Percentiles rank a stretch among this genome's conserved stretches.
Evolutionary conservation across 306 rosid genomes (phyloP).

Genomic region (Pachyrhizus erosus): DNA sequence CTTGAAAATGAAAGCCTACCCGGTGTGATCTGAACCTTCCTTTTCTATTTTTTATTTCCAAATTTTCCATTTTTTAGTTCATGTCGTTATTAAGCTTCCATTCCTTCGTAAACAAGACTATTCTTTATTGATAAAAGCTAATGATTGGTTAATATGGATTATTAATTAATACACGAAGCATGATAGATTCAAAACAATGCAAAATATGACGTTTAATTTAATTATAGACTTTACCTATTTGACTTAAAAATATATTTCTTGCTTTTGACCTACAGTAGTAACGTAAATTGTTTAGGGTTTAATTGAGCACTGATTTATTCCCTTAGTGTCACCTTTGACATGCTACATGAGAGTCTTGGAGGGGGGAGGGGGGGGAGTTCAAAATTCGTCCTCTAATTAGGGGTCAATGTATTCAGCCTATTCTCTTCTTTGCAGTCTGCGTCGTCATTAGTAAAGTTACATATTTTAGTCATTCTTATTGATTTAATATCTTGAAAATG

Average conservation of each 20-base stretch:
- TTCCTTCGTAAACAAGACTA: too few relatives aligned
- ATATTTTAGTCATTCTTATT: background rate
- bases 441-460: background rate
- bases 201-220: background rate
- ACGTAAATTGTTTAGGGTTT: background rate
- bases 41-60: background rate
- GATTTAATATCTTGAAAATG: background rate
- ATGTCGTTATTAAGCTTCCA: too few relatives aligned
- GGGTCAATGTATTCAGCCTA: background rate
- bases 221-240: background rate
- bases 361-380: background rate
- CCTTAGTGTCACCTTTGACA: background rate
- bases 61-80: background rate
- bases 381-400: background rate
- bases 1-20: background rate
- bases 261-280: background rate
- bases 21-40: background rate
- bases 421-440: background rate
- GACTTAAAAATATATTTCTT: background rate
- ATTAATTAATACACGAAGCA: background rate
- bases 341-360: background rate
- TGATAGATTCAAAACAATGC: background rate
- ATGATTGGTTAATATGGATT: background rate
- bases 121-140: background rate
- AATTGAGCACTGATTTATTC: background rate